These are phyloP conservation scores for Tolypocladium tundrense DNA, from an alignment of 2,329 filamentous ascomycete genomes.

Conservation along the genomic window DNA sequence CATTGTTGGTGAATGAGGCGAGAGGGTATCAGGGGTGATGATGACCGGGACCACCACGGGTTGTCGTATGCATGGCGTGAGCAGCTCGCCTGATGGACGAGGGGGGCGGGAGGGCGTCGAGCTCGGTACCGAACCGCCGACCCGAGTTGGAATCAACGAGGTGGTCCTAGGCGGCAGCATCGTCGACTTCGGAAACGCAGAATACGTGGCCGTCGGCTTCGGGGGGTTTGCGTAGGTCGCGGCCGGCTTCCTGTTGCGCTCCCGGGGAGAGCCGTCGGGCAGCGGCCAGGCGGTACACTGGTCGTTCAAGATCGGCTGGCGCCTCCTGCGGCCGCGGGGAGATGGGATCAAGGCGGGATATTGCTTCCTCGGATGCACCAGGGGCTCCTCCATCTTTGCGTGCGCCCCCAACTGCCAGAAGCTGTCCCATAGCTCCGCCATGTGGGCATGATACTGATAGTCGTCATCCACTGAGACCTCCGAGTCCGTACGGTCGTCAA, in stretches of 20 bases:
- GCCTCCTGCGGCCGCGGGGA: conserved; percentile 12
- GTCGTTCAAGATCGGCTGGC: conserved; percentile 10
- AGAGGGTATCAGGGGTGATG: background rate
- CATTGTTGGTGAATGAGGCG: background rate
- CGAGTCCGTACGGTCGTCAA: conserved; percentile 40
- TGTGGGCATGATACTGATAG: conserved; percentile 34
- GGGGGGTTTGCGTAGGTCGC: conserved; percentile 2
- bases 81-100: conserved; percentile 15
- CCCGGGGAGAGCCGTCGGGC: conserved; percentile 9
- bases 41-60: background rate
- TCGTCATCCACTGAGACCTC: conserved; percentile 42
- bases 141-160: background rate
- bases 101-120: conserved; percentile 17
- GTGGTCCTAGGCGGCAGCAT: conserved; percentile 1
- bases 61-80: conserved; percentile 11
- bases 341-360: conserved; percentile 20
- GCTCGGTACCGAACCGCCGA: background rate
- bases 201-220: conserved; percentile 23
- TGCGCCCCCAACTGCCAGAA: conserved; percentile 29
- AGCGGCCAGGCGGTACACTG: conserved; percentile 15
- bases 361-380: conserved; percentile 14
- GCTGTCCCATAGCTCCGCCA: conserved; percentile 38
- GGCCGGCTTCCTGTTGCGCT: conserved; percentile 2
- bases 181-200: conserved; percentile 28
- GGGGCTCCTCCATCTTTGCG: conserved; percentile 5